Percentiles rank a stretch among this genome's conserved stretches.
Conservation (phyloP, 1,284 basidiomycete genomes). For the Pulveroboletus sp. region DNA sequence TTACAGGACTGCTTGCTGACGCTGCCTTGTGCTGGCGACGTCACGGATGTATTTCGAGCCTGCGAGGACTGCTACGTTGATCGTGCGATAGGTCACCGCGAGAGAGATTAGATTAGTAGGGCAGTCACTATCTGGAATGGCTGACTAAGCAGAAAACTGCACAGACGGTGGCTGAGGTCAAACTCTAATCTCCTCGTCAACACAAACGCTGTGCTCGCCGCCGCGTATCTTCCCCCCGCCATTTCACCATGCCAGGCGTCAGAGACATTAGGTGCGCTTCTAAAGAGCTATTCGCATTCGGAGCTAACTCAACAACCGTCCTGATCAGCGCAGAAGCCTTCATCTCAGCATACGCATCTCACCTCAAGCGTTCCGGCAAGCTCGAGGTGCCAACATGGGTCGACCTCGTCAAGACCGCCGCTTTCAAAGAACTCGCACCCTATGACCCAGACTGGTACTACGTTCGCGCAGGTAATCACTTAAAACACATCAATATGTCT, state of each 20-base stretch:
- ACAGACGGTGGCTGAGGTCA: slow-evolving; percentile 40
- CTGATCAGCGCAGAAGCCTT: slow-evolving; percentile 77
- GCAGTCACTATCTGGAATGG: too few relatives aligned
- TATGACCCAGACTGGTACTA: slow-evolving; percentile 99
- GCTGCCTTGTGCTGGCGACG: too few relatives aligned
- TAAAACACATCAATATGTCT: slow-evolving; percentile 21
- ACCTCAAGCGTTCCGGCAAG: slow-evolving; percentile 95
- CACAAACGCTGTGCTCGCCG: slow-evolving; percentile 40
- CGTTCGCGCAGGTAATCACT: slow-evolving; percentile 80
- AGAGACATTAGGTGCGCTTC: slow-evolving; percentile 79
- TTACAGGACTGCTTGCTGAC: too few relatives aligned
- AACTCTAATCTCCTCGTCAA: slow-evolving; percentile 38
- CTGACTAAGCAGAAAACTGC: slow-evolving; percentile 40
- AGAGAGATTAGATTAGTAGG: too few relatives aligned
- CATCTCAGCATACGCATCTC: slow-evolving; percentile 89
- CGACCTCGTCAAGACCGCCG: slow-evolving; percentile 97
- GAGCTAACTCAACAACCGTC: neutral
- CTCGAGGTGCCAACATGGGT: slow-evolving; percentile 99
- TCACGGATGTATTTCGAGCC: too few relatives aligned
- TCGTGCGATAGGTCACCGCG: too few relatives aligned
- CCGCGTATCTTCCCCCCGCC: slow-evolving; percentile 32
- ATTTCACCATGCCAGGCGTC: slow-evolving; percentile 82
- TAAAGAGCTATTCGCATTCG: neutral
- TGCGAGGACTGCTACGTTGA: too few relatives aligned
- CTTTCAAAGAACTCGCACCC: slow-evolving; percentile 97